A percentile compares a stretch with the other conserved stretches of the same genome.
These are phyloP conservation scores for Phytophthora niederhauseri DNA, from an alignment of 352 stramenopile species.

Conservation along the genomic window DNA sequence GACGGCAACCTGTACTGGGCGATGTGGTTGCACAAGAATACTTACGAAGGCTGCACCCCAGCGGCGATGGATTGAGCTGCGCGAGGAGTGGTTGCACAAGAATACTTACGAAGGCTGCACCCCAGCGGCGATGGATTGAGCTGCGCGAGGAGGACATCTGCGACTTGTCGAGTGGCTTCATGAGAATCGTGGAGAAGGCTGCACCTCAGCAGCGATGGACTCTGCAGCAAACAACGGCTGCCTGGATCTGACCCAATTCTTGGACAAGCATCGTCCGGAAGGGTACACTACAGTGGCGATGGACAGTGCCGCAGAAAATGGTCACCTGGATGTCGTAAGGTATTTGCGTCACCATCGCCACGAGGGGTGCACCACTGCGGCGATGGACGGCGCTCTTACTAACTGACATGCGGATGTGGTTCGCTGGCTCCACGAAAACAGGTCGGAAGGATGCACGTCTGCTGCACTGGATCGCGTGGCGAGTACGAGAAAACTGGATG, in stretches of 20 bases:
- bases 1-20: too few relatives aligned
- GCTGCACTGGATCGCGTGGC: slow-evolving; percentile 2
- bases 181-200: background rate
- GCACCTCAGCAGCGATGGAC: background rate
- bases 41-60: too few relatives aligned
- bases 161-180: background rate
- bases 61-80: too few relatives aligned
- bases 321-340: slow-evolving; percentile 1
- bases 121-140: slow-evolving; percentile 10
- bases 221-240: background rate
- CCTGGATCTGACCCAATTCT: background rate
- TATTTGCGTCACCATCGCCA: background rate
- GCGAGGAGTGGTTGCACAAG: too few relatives aligned
- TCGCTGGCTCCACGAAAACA: too few relatives aligned
- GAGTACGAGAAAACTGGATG: background rate
- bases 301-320: slow-evolving; percentile 11
- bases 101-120: too few relatives aligned
- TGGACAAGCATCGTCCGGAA: background rate
- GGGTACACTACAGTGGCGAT: background rate
- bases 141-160: background rate
- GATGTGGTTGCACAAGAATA: too few relatives aligned
- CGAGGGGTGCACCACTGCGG: background rate
- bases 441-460: slow-evolving; percentile 3
- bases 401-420: too few relatives aligned
- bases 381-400: too few relatives aligned